These are phyloP conservation scores for slime mould (Dictyostelium discoideum) DNA, from an alignment of 78 protist genomes.

Conservation along the genomic window DNA sequence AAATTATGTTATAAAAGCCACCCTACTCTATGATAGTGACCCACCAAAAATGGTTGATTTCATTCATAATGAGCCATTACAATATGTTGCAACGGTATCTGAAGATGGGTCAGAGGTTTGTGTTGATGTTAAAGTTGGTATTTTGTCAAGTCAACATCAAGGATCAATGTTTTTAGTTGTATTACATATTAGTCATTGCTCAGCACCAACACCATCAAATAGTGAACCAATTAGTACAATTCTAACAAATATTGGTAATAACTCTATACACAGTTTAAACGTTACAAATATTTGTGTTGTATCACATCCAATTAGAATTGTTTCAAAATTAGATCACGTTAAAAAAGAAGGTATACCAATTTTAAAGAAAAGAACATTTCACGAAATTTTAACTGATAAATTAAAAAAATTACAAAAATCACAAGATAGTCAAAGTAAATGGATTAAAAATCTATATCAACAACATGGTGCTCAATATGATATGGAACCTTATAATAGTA, in stretches of 20 bases:
- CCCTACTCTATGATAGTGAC: constrained; percentile 61
- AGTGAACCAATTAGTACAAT: constrained; percentile 39
- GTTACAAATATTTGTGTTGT: constrained; percentile 13
- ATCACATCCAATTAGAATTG: constrained; percentile 71
- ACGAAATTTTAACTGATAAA: constrained; percentile 64
- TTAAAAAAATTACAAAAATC: constrained; percentile 42
- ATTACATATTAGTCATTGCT: constrained; percentile 12
- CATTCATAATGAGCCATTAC: constrained; percentile 72
- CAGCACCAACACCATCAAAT: constrained; percentile 58
- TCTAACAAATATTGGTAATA: constrained; percentile 4
- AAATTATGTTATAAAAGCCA: constrained; percentile 59
- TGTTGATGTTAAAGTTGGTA: constrained; percentile 60
- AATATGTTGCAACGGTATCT: constrained; percentile 57
- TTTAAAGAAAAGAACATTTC: constrained; percentile 65
- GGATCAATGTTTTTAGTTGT: constrained; percentile 64
- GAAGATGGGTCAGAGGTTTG: constrained; percentile 63
- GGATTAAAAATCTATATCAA: constrained; percentile 60
- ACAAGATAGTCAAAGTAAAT: constrained; percentile 60
- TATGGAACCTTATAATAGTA: constrained; percentile 12
- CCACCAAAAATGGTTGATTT: constrained; percentile 78
- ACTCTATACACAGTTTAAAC: background rate
- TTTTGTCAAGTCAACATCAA: constrained; percentile 67
- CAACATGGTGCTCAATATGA: constrained; percentile 47
- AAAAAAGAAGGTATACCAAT: constrained; percentile 74
- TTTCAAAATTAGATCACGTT: constrained; percentile 67